Evolutionary conservation across 495 filamentous ascomycete genomes (phyloP), one percentile per base, ranked within the genome.

Genomic region (Immersiella caudata): DNA sequence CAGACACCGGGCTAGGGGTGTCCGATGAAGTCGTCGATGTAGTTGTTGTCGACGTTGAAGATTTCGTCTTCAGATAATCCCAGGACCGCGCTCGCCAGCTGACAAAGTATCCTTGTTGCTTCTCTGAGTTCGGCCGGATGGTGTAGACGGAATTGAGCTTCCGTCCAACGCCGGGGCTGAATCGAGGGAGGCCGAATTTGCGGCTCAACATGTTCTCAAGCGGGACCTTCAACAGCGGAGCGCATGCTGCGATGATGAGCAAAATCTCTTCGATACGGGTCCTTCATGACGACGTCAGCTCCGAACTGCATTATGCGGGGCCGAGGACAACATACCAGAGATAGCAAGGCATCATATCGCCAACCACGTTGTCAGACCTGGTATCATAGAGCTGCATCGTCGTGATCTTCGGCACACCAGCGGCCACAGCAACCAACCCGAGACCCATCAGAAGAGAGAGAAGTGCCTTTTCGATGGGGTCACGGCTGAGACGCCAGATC

Each of bases 401-500:
- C 21, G 33, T 21, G 50, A 64, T 64, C 50, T 64, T 64, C 26
- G 54, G 16, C 7, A 64, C 29, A 0, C 62, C 50, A 1, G 62
- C 25, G 1, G 36, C 62, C 0, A 64, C 6, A 1, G 62, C 62
- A 3, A 64, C 12, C 16, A 57, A 18, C 6, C 62, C 62, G 24
- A 57, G 26, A 27, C 50, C 50, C 52, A 64, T 24, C 49, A 64
- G 52, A 14, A 64, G 26, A 1, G 62, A 56, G 9, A 64, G 49
- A 0, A 64, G 51, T 20, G 21, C 21, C 11, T 54, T 52, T 12
- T 64, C 62, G 50, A 64, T 25, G 18, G 24, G 25, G 7, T 50
- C 54, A 8, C 62, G 62, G 62, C 27, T 64, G 49, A 64, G 62
- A 12, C 52, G 50, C 62, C 62, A 64, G 62, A 64, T 57, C 14